Evolutionary conservation across 2,329 filamentous ascomycete species (phyloP), one percentile per base, ranked within the genome.

Genomic region (Lasiodiplodia gonubiensis): DNA sequence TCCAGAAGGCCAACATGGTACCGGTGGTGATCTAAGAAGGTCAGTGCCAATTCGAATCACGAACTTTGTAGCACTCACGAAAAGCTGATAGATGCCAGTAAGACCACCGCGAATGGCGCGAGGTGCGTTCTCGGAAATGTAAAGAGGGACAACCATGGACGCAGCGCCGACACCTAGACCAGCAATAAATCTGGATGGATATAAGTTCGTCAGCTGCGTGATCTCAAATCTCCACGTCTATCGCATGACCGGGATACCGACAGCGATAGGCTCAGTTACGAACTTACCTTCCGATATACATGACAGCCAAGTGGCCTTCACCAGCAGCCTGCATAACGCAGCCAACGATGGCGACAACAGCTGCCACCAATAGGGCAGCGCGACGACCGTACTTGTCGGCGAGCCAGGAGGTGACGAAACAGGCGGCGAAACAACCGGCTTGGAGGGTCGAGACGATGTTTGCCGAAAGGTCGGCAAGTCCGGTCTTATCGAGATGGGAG

Each of bases 381-480:
- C 85, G 85, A 63, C 89, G 84, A 18, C 89, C 89, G 71, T 78
- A 86, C 70, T 74, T 78, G 71, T 88, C 86, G 5, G 86, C 82
- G 52, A 85, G 72, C 80, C 82, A 86, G 39, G 82, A 83, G 7
- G 85, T 84, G n/a, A 86, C 69, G 69, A 91, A 82, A 68, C 88
- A 88, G 42, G 89, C 88, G 64, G 86, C 81, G 75, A 91, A 91
- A 69, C 88, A 90, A 85, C 85, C 46, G 79, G 2, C 89, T 77
- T 92, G 89, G 11, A 92, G 83, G 0, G 87, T 89, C n/a, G 88
- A 90, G 33, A 91, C 90, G 68, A 92, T 89, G 74, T 90, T 91
- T 70, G 89, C 87, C 55, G 85, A 85, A 57, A 90, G 80, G 70
- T 88, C 84, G 35, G 85, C 85, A 33, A 80, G 21, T 16, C 51